A percentile compares a stretch with the other conserved stretches of the same genome.
phyloP scores from a whole-genome alignment of 345 rosid species.

The Eucalyptus pauciflora region DNA sequence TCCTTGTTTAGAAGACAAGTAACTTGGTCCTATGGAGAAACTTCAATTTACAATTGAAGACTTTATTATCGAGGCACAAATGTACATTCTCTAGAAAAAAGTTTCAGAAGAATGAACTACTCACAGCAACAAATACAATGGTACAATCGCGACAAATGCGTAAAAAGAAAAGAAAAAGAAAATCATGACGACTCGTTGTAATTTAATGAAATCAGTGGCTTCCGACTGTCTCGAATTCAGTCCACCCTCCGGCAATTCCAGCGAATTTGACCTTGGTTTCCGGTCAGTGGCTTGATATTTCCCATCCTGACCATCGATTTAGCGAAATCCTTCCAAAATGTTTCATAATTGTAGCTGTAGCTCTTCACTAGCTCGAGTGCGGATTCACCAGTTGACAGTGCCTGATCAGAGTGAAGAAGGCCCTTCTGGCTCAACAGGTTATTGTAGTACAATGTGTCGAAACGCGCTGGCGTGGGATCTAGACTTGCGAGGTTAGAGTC shows the following conservation, averaged over 20 bases:
- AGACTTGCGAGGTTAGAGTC: constrained; percentile 12
- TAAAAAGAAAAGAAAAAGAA: not conserved
- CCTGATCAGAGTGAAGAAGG: constrained; percentile 39
- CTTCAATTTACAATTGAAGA: not conserved
- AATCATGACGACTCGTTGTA: not conserved
- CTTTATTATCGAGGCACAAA: not conserved
- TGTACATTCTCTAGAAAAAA: not conserved
- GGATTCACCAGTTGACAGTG: constrained; percentile 25
- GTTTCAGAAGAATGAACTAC: not conserved
- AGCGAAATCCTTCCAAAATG: constrained; percentile 18
- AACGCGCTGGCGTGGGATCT: constrained; percentile 36
- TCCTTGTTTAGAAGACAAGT: not conserved
- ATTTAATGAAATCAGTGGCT: not conserved
- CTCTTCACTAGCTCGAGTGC: constrained; percentile 14
- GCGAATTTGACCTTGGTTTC: constrained; percentile 32
- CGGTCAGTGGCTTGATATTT: constrained; percentile 28
- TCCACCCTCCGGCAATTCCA: constrained; percentile 12
- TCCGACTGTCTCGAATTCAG: not conserved
- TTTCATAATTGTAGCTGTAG: constrained; percentile 2
- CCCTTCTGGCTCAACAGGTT: constrained; percentile 42
- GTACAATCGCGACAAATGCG: not conserved
- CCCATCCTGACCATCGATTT: constrained; percentile 50
- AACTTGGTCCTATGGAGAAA: not conserved
- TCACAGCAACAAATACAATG: not conserved
- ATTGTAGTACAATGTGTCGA: constrained; percentile 40